Base-by-base conservation (phyloP, 345 rosid species). In the Clarkia xantiana region DNA sequence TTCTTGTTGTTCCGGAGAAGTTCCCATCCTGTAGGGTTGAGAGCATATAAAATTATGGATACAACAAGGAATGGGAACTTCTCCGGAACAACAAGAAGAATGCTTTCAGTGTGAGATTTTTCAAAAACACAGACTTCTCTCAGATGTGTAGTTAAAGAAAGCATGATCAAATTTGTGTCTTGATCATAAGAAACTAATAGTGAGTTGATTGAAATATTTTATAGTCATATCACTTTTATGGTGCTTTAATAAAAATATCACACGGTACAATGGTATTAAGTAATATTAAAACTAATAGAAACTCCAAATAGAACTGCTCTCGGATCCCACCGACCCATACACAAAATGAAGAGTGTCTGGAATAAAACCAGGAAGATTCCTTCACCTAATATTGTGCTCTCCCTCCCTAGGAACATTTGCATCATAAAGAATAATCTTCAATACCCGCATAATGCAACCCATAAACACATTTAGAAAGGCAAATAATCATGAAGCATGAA, bases 341-440 rank as follows among this genome's bases (percentile, higher is more conserved):
- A 93, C 71, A 70, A 96, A 93, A 49, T 93, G 96, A 40, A 72
- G 78, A 36, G 99, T 84, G 65, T 87, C 87, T 14, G 95, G 95
- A 69, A 81, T 66, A 55, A 82, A 93, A 60, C 99, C 94, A 52
- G 82, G 70, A 73, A 68, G 71, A 67, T 78, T 77, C 19, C 94
- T 86, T 60, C 87, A 71, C 99, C 87, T 87, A 62, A 93, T 74
- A 71, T 93, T 87, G 77, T 93, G 96, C 65, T 93, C 99, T 72
- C 96, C 99, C 67, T 93, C 99, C 4, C 99, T 96, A 62, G 86
- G 81, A 53, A 78, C 96, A 67, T 91, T 91, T 9, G 98, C 62
- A 72, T 91, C 98, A 63, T 96, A 91, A 68, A 91, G 90, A 69
- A 91, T 76, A 70, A 91, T 96, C 98, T 91, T 80, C 80, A 81